phyloP scores from a whole-genome alignment of 2,329 filamentous ascomycete species.

The Pyrenochaeta sp. region DNA sequence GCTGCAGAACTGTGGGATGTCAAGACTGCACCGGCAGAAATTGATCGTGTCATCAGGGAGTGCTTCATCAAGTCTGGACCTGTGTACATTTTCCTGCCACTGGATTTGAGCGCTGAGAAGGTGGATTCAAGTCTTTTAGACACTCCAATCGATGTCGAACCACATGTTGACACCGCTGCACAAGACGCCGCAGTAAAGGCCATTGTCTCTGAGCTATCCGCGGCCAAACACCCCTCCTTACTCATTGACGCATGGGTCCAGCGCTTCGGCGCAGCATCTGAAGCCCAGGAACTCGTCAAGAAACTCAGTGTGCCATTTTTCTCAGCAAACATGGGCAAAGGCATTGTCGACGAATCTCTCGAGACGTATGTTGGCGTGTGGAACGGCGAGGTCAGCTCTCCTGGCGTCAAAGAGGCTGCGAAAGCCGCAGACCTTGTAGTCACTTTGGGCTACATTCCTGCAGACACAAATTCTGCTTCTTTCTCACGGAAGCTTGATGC shows the following conservation, averaged over 20 bases:
- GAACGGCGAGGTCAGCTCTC: slow-evolving; percentile 50
- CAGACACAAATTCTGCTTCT: slow-evolving; percentile 54
- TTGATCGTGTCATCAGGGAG: slow-evolving; percentile 55
- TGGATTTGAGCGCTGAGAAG: slow-evolving; percentile 52
- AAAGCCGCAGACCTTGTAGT: slow-evolving; percentile 49
- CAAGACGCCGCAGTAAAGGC: slow-evolving; percentile 45
- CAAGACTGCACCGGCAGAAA: slow-evolving; percentile 51
- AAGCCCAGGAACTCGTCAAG: slow-evolving; percentile 44
- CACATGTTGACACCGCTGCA: slow-evolving; percentile 31
- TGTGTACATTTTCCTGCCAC: slow-evolving; percentile 56
- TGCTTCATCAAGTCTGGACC: slow-evolving; percentile 53
- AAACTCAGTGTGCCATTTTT: slow-evolving; percentile 50
- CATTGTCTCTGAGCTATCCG: slow-evolving; percentile 41
- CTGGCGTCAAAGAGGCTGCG: slow-evolving; percentile 49
- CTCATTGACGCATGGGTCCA: slow-evolving; percentile 52
- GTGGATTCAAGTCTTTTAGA: slow-evolving; percentile 46
- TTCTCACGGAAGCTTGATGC: slow-evolving; percentile 49
- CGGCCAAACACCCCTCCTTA: slow-evolving; percentile 48
- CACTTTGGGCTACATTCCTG: slow-evolving; percentile 50
- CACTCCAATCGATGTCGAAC: slow-evolving; percentile 47
- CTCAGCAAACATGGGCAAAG: slow-evolving; percentile 54
- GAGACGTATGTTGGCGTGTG: slow-evolving; percentile 53
- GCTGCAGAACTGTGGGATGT: slow-evolving; percentile 54
- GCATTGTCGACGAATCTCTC: slow-evolving; percentile 53
- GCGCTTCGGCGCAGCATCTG: slow-evolving; percentile 47